Conservation (phyloP, 1,284 basidiomycete genomes). For the Schizophyllum commune region DNA sequence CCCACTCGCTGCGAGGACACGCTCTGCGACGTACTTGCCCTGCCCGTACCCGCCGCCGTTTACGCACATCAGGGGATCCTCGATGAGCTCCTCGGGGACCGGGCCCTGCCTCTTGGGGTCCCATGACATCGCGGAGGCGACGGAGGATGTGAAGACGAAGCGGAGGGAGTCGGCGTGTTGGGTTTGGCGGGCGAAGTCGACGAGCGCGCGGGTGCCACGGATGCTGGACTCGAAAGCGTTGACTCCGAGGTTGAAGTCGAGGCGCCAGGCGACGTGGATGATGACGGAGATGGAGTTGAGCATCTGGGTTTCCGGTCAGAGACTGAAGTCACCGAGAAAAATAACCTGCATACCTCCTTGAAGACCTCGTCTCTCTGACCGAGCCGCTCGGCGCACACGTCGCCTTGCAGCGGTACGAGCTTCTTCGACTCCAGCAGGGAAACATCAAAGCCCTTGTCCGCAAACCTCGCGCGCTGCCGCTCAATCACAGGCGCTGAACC, state of each 20-base stretch:
- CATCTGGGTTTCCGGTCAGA: background rate
- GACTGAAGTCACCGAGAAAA: background rate
- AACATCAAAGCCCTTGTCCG: constrained; percentile 13
- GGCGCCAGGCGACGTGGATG: constrained; percentile 24
- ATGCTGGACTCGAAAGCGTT: constrained; percentile 29
- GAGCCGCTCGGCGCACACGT: constrained; percentile 1
- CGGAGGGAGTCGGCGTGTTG: constrained; percentile 6
- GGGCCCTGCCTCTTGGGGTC: background rate
- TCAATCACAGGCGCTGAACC: constrained; percentile 1
- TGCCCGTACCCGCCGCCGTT: constrained; percentile 25
- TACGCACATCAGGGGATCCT: constrained; percentile 15
- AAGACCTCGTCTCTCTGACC: background rate
- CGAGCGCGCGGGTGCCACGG: constrained; percentile 25
- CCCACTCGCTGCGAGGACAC: constrained; percentile 9
- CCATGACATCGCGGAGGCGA: background rate
- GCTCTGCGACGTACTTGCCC: constrained; percentile 22
- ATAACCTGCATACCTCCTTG: background rate
- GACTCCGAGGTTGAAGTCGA: constrained; percentile 33
- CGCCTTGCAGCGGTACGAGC: constrained; percentile 15
- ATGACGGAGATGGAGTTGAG: constrained; percentile 4
- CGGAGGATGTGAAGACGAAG: constrained; percentile 24
- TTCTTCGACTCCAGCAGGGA: constrained; percentile 13
- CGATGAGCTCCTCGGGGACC: constrained; percentile 11
- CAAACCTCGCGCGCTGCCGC: constrained; percentile 14
- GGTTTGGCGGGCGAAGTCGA: constrained; percentile 24